Conservation (phyloP, 1,284 basidiomycete genomes). For the Leccinum pallidistipes region DNA sequence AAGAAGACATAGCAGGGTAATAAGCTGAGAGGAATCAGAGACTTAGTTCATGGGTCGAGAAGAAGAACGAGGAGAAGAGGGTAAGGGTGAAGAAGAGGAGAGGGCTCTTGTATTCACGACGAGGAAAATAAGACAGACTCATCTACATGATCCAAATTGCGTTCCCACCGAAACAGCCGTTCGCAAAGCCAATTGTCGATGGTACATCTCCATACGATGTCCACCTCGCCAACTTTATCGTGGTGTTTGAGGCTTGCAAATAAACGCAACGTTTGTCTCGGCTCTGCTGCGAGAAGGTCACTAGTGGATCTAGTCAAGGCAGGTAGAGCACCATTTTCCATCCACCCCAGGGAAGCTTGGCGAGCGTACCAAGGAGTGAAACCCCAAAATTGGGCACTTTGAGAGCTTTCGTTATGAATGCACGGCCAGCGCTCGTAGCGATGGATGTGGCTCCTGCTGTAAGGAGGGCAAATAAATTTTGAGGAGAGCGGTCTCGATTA, state of each 20-base stretch:
- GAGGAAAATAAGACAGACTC: conserved; percentile 31
- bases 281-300: conserved; percentile 44
- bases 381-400: conserved; percentile 45
- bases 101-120: too few relatives aligned
- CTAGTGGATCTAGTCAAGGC: conserved; percentile 51
- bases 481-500: conserved; percentile 46
- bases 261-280: conserved; percentile 46
- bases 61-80: too few relatives aligned
- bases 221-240: conserved; percentile 52
- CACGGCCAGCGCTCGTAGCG: conserved; percentile 61
- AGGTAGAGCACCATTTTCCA: conserved; percentile 69
- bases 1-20: too few relatives aligned
- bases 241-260: conserved; percentile 48
- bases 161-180: conserved; percentile 31
- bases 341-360: conserved; percentile 67
- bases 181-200: conserved; percentile 46
- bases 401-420: conserved; percentile 53
- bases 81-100: too few relatives aligned
- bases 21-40: too few relatives aligned
- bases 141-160: conserved; percentile 34
- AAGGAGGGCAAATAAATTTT: conserved; percentile 48
- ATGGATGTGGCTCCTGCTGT: conserved; percentile 62
- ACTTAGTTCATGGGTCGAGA: too few relatives aligned
- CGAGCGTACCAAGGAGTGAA: conserved; percentile 56
- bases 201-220: conserved; percentile 56